Conservation (phyloP, 768 basidiomycete species). For the Phallus indusiatus region DNA sequence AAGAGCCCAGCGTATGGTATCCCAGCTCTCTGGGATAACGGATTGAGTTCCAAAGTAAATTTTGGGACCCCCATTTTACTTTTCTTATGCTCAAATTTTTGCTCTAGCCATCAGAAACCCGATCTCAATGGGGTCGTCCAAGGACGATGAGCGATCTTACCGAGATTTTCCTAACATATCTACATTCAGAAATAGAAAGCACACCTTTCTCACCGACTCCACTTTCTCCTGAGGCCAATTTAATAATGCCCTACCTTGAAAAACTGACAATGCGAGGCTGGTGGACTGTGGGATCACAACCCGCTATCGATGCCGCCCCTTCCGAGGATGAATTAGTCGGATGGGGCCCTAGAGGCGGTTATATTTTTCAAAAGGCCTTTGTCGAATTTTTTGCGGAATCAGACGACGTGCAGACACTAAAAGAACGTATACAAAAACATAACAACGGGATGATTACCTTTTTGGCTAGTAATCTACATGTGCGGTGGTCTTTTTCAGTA, state of each 20-base stretch:
- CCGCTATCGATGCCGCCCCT: constrained; percentile 72
- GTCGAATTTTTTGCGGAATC: constrained; percentile 88
- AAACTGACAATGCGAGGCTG: constrained; percentile 67
- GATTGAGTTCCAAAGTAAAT: constrained; percentile 48
- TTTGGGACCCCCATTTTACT: neutral
- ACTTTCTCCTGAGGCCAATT: constrained; percentile 70
- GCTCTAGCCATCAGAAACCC: constrained; percentile 47
- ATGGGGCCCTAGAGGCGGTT: constrained; percentile 89
- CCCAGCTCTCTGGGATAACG: constrained; percentile 66
- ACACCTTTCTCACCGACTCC: constrained; percentile 87
- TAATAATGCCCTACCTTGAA: constrained; percentile 71
- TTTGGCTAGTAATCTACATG: constrained; percentile 75
- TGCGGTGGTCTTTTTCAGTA: constrained; percentile 25
- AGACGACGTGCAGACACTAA: constrained; percentile 49
- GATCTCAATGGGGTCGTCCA: constrained; percentile 73
- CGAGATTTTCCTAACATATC: constrained; percentile 67
- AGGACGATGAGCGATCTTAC: constrained; percentile 60
- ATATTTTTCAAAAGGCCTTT: constrained; percentile 96
- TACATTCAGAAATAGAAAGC: constrained; percentile 58
- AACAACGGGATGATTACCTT: constrained; percentile 68
- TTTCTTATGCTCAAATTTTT: neutral
- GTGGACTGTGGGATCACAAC: constrained; percentile 98
- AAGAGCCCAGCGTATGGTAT: constrained; percentile 92
- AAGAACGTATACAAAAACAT: constrained; percentile 41
- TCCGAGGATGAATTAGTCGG: constrained; percentile 77